These are phyloP conservation scores for Pyricularia grisea DNA, from an alignment of 2,329 filamentous ascomycete genomes.

Conservation along the genomic window DNA sequence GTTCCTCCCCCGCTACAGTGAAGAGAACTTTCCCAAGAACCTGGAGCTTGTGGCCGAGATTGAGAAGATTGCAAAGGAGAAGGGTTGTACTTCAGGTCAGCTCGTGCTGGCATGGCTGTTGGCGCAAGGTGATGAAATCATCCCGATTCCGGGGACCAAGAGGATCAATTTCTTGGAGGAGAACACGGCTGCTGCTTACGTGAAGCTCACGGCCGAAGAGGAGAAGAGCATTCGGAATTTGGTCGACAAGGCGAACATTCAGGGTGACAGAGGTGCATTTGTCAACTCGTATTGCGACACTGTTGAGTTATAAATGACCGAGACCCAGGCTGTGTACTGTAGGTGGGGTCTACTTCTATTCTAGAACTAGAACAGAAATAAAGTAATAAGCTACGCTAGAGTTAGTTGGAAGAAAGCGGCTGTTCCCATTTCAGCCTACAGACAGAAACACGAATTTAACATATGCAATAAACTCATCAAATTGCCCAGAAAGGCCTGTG, in stretches of 20 bases:
- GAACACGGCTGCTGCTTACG: conserved; percentile 25
- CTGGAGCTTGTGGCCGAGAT: conserved; percentile 42
- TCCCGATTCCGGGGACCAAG: conserved; percentile 47
- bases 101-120: conserved; percentile 55
- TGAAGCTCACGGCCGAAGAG: conserved; percentile 24
- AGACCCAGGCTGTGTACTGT: neutral
- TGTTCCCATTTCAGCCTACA: neutral
- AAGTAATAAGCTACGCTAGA: neutral
- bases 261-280: conserved; percentile 7
- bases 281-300: conserved; percentile 3
- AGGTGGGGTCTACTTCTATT: neutral
- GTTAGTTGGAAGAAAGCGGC: neutral
- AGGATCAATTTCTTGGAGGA: conserved; percentile 35
- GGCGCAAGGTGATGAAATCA: conserved; percentile 48
- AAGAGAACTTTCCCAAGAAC: conserved; percentile 47
- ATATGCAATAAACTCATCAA: neutral
- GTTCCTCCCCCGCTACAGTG: conserved; percentile 35
- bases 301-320: neutral
- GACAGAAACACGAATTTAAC: neutral
- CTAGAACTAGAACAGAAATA: no score
- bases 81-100: conserved; percentile 45
- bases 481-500: neutral
- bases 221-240: conserved; percentile 21
- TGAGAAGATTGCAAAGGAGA: conserved; percentile 36
- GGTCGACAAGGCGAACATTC: conserved; percentile 13